Evolutionary conservation across 495 filamentous ascomycete species (phyloP).

Genomic region (Penicillium coprophilum): DNA sequence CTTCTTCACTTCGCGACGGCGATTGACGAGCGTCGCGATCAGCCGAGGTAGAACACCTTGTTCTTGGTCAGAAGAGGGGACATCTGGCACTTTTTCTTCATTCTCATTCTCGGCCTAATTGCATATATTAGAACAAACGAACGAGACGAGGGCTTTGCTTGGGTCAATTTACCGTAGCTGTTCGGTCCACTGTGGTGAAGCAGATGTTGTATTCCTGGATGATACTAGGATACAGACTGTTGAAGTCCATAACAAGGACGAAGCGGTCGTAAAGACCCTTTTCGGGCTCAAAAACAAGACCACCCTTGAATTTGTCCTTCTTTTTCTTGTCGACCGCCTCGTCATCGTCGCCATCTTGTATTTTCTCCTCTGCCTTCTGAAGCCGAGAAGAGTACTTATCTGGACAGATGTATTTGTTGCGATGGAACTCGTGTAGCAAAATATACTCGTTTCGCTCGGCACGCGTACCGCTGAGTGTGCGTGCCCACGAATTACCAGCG

Average conservation of each 20-base stretch:
- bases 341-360: slow-evolving; percentile 64
- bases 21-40: slow-evolving; percentile 84
- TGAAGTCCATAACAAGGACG: slow-evolving; percentile 99
- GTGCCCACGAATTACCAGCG: slow-evolving; percentile 97
- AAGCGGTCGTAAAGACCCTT: slow-evolving; percentile 97
- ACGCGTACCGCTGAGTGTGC: slow-evolving; percentile 90
- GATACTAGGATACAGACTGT: slow-evolving; percentile 97
- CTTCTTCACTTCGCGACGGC: slow-evolving; percentile 86
- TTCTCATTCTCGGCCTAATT: slow-evolving; percentile 70
- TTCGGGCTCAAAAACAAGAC: slow-evolving; percentile 96
- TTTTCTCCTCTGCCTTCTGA: slow-evolving; percentile 63
- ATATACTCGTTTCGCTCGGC: slow-evolving; percentile 99
- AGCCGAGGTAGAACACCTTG: slow-evolving; percentile 85
- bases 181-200: slow-evolving; percentile 91
- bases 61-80: slow-evolving; percentile 66
- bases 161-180: slow-evolving; percentile 52
- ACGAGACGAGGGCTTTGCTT: background rate
- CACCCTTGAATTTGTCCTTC: slow-evolving; percentile 98
- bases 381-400: slow-evolving; percentile 81
- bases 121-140: slow-evolving; percentile 14
- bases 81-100: slow-evolving; percentile 70
- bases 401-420: slow-evolving; percentile 95
- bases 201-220: slow-evolving; percentile 99
- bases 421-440: slow-evolving; percentile 92
- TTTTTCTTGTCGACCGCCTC: slow-evolving; percentile 89